Conservation (phyloP, 2,329 filamentous ascomycete genomes). For the Aulographum hederae region DNA sequence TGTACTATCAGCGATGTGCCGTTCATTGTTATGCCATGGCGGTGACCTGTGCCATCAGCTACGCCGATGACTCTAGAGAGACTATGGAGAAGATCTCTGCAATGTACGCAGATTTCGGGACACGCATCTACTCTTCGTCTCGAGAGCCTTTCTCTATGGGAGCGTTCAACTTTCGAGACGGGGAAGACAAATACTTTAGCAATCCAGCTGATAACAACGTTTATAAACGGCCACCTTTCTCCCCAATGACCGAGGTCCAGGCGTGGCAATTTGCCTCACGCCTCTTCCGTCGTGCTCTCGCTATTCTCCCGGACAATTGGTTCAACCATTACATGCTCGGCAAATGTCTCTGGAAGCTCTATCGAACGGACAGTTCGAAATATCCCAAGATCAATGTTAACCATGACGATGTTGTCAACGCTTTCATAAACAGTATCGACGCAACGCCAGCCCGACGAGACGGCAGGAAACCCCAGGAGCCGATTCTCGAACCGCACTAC, state of each 20-base stretch:
- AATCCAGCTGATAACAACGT: conserved; percentile 25
- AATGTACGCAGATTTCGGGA: conserved; percentile 50
- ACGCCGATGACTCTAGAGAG: conserved; percentile 33
- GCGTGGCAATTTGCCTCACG: conserved; percentile 47
- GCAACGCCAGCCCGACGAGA: conserved; percentile 42
- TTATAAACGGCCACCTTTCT: conserved; percentile 39
- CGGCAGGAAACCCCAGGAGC: conserved; percentile 49
- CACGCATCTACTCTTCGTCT: conserved; percentile 49
- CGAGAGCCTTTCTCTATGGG: conserved; percentile 50
- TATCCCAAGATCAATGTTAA: too few relatives aligned
- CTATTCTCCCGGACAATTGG: conserved; percentile 43
- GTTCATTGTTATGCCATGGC: conserved; percentile 67
- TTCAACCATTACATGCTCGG: conserved; percentile 48
- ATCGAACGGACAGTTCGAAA: conserved; percentile 28
- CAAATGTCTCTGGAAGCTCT: conserved; percentile 60
- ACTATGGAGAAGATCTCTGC: conserved; percentile 40
- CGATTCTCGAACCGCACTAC: conserved; percentile 80
- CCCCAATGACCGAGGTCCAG: conserved; percentile 37
- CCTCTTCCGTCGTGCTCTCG: conserved; percentile 40
- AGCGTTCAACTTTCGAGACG: conserved; percentile 39
- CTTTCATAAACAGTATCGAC: conserved; percentile 40
- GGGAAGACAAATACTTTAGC: conserved; percentile 43
- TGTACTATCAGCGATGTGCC: conserved; percentile 57
- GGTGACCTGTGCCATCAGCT: conserved; percentile 39
- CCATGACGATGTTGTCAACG: conserved; percentile 19